Evolutionary conservation across 345 rosid species (phyloP), one percentile per base, ranked within the genome.

Genomic region (Chamaenerion angustifolium): DNA sequence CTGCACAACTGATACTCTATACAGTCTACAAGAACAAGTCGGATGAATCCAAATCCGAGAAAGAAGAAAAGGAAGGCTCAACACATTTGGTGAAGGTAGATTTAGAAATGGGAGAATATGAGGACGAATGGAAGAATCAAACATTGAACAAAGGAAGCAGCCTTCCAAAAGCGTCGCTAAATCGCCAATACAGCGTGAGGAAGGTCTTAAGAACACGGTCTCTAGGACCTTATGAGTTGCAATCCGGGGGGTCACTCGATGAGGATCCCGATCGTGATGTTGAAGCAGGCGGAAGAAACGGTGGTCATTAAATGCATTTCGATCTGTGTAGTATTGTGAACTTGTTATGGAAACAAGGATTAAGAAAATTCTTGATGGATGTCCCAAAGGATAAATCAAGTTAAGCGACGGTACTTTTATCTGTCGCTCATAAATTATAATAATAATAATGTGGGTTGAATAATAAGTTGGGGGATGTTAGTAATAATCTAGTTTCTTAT

Each of bases 1-100:
- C 68, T 13, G 69, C 68, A 2, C 88, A 81, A 48, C 51, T 81
- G 61, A 76, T 75, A 14, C 50, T 81, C 12, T 77, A 77, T 23
- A 14, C 46, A 12, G 60, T 59, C 0, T 75, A 75, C 68, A 77
- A 59, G 58, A 64, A 58, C 56, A 67, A 69, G 56, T 42, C 76
- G 19, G 1, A 51, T 18, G 58, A 54, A 44, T 21, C 66, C 21
- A 25, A n/a, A 13, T 12, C 10, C 8, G 27, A 62, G 42, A 61
- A 57, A 49, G 46, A 19, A 15, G 25, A 51, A 52, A 71, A 62
- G 52, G 74, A 59, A 52, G 58, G 77, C 11, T 64, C 71, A 17
- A 59, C 52, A 17, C 52, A 50, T 13, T 48, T 55, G 11, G 65
- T 55, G 8, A 57, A 59, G 40, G 59, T 46, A 12, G 51, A 47